Percentiles rank a stretch among this genome's conserved stretches.
Conservation (phyloP, 2,329 filamentous ascomycete genomes). For the Colletotrichum sp. region DNA sequence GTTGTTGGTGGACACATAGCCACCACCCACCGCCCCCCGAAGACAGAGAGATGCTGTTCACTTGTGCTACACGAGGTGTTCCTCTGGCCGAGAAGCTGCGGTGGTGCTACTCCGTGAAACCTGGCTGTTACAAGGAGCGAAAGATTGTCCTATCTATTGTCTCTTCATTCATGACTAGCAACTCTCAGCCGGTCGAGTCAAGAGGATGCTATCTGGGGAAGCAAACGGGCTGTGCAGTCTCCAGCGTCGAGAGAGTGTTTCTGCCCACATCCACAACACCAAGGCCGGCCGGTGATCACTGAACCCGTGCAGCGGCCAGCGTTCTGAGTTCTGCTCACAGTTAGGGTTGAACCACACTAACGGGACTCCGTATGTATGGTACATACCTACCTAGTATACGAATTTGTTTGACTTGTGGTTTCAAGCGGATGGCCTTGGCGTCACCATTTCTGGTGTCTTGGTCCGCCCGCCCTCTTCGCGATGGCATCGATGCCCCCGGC, state of each 20-base stretch:
- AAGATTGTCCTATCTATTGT: neutral
- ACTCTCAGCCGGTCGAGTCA: neutral
- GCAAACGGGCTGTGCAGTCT: neutral
- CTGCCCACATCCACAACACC: neutral
- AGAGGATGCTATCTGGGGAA: neutral
- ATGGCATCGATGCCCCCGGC: neutral
- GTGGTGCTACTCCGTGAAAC: constrained; percentile 11
- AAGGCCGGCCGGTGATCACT: neutral
- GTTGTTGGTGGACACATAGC: neutral
- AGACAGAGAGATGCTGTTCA: neutral
- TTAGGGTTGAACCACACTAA: neutral
- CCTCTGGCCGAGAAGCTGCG: neutral
- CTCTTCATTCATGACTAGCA: constrained; percentile 6
- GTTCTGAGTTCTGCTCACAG: neutral
- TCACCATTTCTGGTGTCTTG: constrained; percentile 3
- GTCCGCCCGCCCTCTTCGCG: neutral
- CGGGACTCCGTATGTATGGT: neutral
- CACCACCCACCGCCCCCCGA: neutral
- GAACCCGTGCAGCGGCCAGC: neutral
- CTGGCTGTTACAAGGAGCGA: neutral
- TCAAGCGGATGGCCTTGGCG: constrained; percentile 2
- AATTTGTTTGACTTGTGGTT: constrained; percentile 11
- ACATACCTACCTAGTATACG: neutral
- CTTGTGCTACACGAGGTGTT: neutral
- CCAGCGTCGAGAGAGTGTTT: neutral